A percentile compares a stretch with the other conserved stretches of the same genome.
Conservation (phyloP, 768 basidiomycete species). For the Tricholoma sp. region DNA sequence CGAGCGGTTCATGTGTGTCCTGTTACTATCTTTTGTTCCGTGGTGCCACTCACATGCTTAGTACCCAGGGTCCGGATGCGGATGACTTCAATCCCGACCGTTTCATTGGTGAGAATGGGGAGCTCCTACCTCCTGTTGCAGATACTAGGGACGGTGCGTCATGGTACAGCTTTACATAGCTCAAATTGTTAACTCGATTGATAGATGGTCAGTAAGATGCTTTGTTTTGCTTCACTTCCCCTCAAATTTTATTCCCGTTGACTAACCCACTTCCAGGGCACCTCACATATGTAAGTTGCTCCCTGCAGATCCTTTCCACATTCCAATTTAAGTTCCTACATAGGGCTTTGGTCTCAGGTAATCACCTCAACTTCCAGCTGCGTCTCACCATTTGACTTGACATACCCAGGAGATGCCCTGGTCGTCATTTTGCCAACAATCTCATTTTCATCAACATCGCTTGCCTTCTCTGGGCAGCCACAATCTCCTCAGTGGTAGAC, state of each 20-base stretch:
- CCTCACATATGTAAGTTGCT: neutral
- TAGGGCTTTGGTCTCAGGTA: slow-evolving; percentile 1
- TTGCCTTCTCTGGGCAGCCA: neutral
- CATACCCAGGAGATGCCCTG: neutral
- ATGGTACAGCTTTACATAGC: too few relatives aligned
- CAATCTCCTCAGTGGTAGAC: neutral
- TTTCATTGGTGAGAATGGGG: neutral
- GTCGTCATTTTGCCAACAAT: neutral
- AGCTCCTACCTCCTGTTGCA: neutral
- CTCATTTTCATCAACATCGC: neutral
- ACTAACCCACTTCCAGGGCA: neutral
- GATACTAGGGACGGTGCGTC: slow-evolving; percentile 1
- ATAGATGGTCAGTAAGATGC: neutral
- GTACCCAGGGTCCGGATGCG: neutral
- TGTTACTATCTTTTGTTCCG: neutral
- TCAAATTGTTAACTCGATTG: neutral
- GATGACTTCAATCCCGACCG: slow-evolving; percentile 1
- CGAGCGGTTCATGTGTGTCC: neutral
- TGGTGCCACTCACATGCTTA: too few relatives aligned
- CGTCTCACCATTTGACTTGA: neutral
- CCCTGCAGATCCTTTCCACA: neutral
- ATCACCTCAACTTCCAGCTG: neutral
- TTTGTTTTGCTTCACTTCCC: neutral
- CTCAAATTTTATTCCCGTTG: neutral
- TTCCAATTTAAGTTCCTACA: neutral